A percentile compares a stretch with the other conserved stretches of the same genome.
Conservation (phyloP, 2,329 filamentous ascomycete genomes). For the Penicillium fuscoglaucum region DNA sequence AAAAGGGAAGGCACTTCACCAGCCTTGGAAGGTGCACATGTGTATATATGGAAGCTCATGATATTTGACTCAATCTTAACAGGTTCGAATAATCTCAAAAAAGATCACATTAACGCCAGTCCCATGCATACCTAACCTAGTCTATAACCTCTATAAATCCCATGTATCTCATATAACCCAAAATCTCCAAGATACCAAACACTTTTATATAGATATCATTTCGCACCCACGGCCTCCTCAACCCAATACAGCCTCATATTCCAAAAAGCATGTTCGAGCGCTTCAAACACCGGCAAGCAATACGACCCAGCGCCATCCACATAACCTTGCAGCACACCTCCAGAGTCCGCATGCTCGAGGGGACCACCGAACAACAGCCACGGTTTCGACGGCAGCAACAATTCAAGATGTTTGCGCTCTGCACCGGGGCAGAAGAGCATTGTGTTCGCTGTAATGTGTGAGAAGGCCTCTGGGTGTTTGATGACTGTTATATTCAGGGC, state of each 20-base stretch:
- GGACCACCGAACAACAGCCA: slow-evolving; percentile 59
- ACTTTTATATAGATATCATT: background rate
- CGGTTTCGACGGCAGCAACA: slow-evolving; percentile 52
- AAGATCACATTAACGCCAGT: background rate
- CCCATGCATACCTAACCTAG: background rate
- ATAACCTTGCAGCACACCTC: slow-evolving; percentile 23
- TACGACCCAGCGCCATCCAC: slow-evolving; percentile 25
- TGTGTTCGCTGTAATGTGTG: slow-evolving; percentile 49
- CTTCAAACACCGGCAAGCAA: slow-evolving; percentile 32
- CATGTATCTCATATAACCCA: background rate
- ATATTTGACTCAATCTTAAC: background rate
- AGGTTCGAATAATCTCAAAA: no score
- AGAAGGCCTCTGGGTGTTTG: slow-evolving; percentile 54
- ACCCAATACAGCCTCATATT: slow-evolving; percentile 37
- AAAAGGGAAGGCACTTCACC: background rate
- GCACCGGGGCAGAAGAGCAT: slow-evolving; percentile 64
- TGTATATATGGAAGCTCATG: background rate
- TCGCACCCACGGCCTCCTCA: background rate
- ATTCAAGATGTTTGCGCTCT: slow-evolving; percentile 53
- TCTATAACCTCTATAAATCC: background rate
- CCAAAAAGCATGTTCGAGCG: slow-evolving; percentile 41
- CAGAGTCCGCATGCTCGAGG: slow-evolving; percentile 35
- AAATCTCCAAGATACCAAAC: background rate
- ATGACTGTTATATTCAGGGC: slow-evolving; percentile 41
- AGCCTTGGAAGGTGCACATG: background rate